Conservation (phyloP, 2,329 filamentous ascomycete genomes). For the Xylaria sp. region DNA sequence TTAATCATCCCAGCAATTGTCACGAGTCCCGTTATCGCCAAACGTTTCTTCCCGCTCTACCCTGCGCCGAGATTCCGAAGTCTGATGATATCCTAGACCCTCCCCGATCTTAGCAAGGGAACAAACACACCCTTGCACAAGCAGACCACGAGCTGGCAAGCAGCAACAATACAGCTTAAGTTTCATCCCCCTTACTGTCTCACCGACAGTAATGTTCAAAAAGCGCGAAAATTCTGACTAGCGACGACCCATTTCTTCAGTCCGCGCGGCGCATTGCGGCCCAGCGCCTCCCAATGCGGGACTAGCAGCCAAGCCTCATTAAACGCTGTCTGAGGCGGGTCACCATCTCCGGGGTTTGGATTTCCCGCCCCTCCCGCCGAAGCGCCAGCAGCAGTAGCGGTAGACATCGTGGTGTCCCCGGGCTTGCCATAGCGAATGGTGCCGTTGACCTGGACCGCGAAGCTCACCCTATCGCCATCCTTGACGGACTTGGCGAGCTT, state of each 20-base stretch:
- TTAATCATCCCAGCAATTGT: background rate
- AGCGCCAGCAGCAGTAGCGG: slow-evolving; percentile 9
- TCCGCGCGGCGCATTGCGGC: slow-evolving; percentile 62
- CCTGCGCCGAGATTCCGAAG: background rate
- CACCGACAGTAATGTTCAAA: slow-evolving; percentile 49
- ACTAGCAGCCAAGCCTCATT: slow-evolving; percentile 84
- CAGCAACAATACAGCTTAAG: background rate
- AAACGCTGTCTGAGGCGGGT: slow-evolving; percentile 68
- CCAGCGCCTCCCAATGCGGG: slow-evolving; percentile 73
- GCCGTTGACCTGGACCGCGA: slow-evolving; percentile 74
- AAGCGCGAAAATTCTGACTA: slow-evolving; percentile 75
- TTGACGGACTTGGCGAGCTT: slow-evolving; percentile 42
- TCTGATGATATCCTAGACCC: no score
- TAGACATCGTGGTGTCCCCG: slow-evolving; percentile 50
- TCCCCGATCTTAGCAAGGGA: background rate
- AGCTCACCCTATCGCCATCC: slow-evolving; percentile 69
- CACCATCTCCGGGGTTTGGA: slow-evolving; percentile 57
- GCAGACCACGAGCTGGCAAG: background rate
- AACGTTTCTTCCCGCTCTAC: background rate
- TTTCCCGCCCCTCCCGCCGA: background rate
- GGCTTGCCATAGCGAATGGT: slow-evolving; percentile 29
- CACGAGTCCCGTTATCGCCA: background rate
- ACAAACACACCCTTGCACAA: background rate
- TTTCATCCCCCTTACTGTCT: no score
- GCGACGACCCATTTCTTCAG: slow-evolving; percentile 72